Percentiles rank a stretch among this genome's conserved stretches.
phyloP scores from a whole-genome alignment of 257 asterid species.

The Solanum megistacrolobum region DNA sequence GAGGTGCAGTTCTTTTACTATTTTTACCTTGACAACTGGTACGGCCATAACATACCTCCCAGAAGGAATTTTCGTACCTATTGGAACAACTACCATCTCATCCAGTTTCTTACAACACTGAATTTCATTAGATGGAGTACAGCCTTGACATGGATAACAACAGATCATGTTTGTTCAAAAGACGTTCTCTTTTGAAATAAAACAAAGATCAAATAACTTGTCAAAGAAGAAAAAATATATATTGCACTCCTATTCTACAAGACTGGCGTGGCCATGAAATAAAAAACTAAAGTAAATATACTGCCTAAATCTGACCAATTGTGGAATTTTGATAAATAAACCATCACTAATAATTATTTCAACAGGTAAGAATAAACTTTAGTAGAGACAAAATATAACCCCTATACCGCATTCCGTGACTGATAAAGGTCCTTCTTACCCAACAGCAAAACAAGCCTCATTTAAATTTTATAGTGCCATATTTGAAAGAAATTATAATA shows the following conservation, averaged over 20 bases:
- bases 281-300: background rate
- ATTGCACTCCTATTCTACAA: background rate
- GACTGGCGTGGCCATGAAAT: background rate
- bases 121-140: background rate
- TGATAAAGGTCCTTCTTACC: background rate
- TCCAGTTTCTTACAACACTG: background rate
- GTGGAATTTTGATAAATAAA: background rate
- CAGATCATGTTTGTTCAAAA: background rate
- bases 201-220: background rate
- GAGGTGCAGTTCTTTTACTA: background rate
- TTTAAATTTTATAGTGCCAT: background rate
- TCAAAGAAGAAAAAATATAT: background rate
- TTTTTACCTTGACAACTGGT: background rate
- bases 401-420: background rate
- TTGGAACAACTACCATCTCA: background rate
- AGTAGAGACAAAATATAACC: background rate
- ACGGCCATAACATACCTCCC: background rate
- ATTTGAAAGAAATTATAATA: background rate
- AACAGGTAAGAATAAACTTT: background rate
- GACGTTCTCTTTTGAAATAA: background rate
- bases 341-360: background rate
- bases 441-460: background rate
- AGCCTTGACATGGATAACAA: background rate
- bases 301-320: background rate
- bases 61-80: background rate